These are phyloP conservation scores for Xylariaceae sp. DNA, from an alignment of 2,329 filamentous ascomycete genomes.

Conservation along the genomic window DNA sequence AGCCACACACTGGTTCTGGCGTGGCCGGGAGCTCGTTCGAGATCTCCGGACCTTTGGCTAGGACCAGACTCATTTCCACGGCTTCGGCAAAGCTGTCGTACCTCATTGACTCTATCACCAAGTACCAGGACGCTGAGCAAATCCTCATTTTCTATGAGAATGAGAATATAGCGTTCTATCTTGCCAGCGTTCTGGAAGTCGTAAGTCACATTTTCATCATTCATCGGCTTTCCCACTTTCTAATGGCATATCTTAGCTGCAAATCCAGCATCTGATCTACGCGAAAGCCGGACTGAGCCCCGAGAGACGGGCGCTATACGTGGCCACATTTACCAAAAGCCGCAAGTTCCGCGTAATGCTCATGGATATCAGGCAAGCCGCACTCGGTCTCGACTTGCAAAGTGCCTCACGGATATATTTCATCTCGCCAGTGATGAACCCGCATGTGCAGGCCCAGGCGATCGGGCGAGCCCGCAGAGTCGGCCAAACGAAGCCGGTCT, in stretches of 20 bases:
- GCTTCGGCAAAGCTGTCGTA: constrained; percentile 85
- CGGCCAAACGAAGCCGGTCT: constrained; percentile 71
- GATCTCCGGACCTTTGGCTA: constrained; percentile 47
- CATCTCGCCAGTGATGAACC: constrained; percentile 79
- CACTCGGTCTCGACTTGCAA: constrained; percentile 80
- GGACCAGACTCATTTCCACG: constrained; percentile 66
- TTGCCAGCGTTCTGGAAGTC: constrained; percentile 76
- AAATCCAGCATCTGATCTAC: constrained; percentile 61
- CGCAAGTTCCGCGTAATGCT: constrained; percentile 67
- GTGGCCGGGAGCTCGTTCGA: constrained; percentile 38
- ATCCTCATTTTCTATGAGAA: constrained; percentile 91
- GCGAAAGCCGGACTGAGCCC: constrained; percentile 54
- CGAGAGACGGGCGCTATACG: constrained; percentile 64
- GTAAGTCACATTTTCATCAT: constrained; percentile 31
- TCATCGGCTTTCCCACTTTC: neutral
- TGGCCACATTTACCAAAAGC: constrained; percentile 70
- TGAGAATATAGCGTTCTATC: constrained; percentile 79
- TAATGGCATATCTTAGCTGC: constrained; percentile 36
- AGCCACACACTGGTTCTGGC: constrained; percentile 16
- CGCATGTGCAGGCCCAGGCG: constrained; percentile 80
- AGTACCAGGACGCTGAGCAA: constrained; percentile 68
- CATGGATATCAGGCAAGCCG: constrained; percentile 87
- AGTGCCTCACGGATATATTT: constrained; percentile 84
- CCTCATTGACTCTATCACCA: constrained; percentile 65
- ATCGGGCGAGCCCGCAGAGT: constrained; percentile 87